These are phyloP conservation scores for Tolypocladium tropicale DNA, from an alignment of 2,329 filamentous ascomycete species.

Conservation along the genomic window DNA sequence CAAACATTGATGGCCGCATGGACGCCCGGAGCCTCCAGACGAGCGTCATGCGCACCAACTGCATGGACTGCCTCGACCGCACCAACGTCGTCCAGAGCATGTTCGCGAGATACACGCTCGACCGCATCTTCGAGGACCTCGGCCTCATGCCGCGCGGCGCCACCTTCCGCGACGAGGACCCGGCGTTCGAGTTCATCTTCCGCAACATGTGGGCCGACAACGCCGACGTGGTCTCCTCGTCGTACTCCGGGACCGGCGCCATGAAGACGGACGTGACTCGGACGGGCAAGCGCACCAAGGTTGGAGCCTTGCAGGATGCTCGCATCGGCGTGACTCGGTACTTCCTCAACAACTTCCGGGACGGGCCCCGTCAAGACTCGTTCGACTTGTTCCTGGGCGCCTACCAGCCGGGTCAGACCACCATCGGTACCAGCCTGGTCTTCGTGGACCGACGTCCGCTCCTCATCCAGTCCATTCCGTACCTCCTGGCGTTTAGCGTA, in stretches of 20 bases:
- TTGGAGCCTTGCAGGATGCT: conserved; percentile 75
- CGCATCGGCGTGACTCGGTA: conserved; percentile 86
- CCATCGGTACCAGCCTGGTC: conserved; percentile 60
- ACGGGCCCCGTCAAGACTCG: conserved; percentile 88
- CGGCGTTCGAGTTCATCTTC: conserved; percentile 80
- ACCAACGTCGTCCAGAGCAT: conserved; percentile 98
- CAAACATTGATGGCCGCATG: conserved; percentile 56
- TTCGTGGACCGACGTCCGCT: conserved; percentile 81
- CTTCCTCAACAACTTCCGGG: conserved; percentile 85
- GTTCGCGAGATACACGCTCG: conserved; percentile 81
- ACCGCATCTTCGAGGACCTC: conserved; percentile 77
- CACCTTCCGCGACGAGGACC: conserved; percentile 65
- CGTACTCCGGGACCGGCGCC: conserved; percentile 92
- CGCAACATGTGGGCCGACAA: conserved; percentile 98
- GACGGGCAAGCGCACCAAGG: conserved; percentile 79
- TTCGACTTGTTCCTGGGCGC: conserved; percentile 89
- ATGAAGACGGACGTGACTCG: conserved; percentile 97
- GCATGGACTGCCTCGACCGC: conserved; percentile 97
- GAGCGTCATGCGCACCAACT: conserved; percentile 91
- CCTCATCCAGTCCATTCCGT: conserved; percentile 87
- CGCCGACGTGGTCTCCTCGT: conserved; percentile 84
- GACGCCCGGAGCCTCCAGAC: conserved; percentile 76
- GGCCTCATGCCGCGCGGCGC: conserved; percentile 70
- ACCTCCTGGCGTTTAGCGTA: conserved; percentile 73
- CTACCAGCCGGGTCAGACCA: conserved; percentile 65